These are phyloP conservation scores for Penicillium hordei DNA, from an alignment of 2,329 filamentous ascomycete genomes.

Conservation along the genomic window DNA sequence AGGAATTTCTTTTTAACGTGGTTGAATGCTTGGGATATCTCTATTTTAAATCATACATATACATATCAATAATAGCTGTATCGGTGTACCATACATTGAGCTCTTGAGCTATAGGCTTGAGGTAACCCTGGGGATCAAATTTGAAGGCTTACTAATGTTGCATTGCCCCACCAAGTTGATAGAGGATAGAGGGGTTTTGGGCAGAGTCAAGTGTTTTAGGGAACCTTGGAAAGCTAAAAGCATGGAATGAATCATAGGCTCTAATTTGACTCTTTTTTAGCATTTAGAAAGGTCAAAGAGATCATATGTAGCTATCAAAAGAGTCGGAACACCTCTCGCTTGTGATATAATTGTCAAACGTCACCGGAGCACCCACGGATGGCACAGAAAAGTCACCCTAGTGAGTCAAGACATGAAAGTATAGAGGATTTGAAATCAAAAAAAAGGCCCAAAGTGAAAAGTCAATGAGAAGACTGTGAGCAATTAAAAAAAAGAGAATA, in stretches of 20 bases:
- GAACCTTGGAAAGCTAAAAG: background rate
- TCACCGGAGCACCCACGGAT: constrained; percentile 8
- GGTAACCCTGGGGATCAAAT: background rate
- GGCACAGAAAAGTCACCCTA: background rate
- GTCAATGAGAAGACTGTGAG: background rate
- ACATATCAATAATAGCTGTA: too few species aligned
- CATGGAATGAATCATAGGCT: background rate
- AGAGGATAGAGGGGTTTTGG: constrained; percentile 7
- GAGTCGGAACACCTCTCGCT: background rate
- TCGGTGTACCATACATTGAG: background rate
- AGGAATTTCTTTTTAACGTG: background rate
- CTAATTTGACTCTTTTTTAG: background rate
- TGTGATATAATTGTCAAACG: background rate
- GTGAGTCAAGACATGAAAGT: constrained; percentile 2
- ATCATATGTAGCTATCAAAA: background rate
- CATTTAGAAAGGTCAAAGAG: background rate
- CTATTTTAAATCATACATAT: background rate
- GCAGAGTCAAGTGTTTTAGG: background rate
- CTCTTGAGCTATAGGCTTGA: background rate
- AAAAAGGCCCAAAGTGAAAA: background rate
- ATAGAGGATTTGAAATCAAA: constrained; percentile 10
- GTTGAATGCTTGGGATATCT: too few species aligned
- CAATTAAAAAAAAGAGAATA: background rate
- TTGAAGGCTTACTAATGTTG: constrained; percentile 1
- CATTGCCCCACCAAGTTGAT: constrained; percentile 4